Evolutionary conservation across 2,329 filamentous ascomycete species (phyloP).

Genomic region (Colletotrichum noveboracense): DNA sequence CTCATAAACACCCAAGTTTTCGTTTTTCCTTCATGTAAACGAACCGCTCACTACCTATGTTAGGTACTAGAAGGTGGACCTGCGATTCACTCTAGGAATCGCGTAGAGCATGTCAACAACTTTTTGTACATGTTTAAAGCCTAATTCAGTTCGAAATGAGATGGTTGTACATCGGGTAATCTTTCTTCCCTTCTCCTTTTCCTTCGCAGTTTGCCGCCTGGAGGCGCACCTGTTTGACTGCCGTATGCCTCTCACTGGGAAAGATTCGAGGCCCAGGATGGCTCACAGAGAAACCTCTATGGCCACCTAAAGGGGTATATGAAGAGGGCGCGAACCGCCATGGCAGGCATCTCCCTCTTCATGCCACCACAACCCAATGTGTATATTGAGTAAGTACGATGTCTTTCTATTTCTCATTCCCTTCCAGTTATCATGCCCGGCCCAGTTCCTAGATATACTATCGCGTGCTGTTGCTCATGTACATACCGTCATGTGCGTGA

Average conservation of each 20-base stretch:
- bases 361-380: too few relatives aligned
- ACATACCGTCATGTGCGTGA: neutral
- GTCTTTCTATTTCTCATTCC: neutral
- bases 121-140: neutral
- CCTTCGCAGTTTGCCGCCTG: too few relatives aligned
- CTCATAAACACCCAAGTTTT: neutral
- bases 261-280: too few relatives aligned
- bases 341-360: too few relatives aligned
- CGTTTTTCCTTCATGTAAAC: neutral
- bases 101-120: neutral
- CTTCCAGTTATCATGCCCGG: too few relatives aligned
- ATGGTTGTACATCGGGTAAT: neutral
- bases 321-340: too few relatives aligned
- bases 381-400: too few relatives aligned
- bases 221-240: too few relatives aligned
- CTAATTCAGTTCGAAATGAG: neutral
- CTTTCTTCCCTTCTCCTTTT: too few relatives aligned
- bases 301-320: too few relatives aligned
- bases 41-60: neutral
- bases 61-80: neutral
- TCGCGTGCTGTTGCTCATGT: neutral
- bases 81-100: neutral
- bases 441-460: neutral
- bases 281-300: too few relatives aligned
- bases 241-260: too few relatives aligned